These are phyloP conservation scores for Cenchrus fungigraminus DNA, from an alignment of 176 grass and related monocot genomes.

Conservation along the genomic window DNA sequence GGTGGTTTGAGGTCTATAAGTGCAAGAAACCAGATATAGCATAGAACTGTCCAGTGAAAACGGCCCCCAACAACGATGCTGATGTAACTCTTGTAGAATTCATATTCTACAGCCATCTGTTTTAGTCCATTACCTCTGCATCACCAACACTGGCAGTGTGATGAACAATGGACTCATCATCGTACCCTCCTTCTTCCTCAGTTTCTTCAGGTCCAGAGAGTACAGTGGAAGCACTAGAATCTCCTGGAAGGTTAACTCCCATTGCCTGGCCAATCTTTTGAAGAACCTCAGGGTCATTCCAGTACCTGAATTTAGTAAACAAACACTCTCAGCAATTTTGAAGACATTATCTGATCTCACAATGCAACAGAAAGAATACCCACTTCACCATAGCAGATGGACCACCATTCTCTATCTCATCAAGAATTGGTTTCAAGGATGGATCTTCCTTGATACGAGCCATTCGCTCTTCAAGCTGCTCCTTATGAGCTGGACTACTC, in stretches of 20 bases:
- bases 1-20: background rate
- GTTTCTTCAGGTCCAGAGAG: conserved; percentile 73
- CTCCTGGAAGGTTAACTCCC: conserved; percentile 65
- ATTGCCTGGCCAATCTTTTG: conserved; percentile 94
- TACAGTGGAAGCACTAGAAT: conserved; percentile 52
- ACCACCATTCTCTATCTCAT: conserved; percentile 85
- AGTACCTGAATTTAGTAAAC: conserved; percentile 68
- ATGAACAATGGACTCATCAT: conserved; percentile 91
- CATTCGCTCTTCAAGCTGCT: conserved; percentile 87
- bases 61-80: background rate
- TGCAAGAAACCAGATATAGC: background rate
- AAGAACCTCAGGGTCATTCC: conserved; percentile 94
- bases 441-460: conserved; percentile 86
- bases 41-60: conserved; percentile 15
- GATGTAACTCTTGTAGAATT: background rate
- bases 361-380: background rate
- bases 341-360: background rate
- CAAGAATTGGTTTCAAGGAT: conserved; percentile 82
- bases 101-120: background rate
- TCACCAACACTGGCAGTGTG: conserved; percentile 87
- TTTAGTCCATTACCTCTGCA: conserved; percentile 64
- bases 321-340: conserved; percentile 23
- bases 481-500: conserved; percentile 75
- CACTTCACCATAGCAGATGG: conserved; percentile 98
- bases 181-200: conserved; percentile 61